Base-by-base conservation (phyloP, 202 grass and related monocot species). In the Eragrostis tef region DNA sequence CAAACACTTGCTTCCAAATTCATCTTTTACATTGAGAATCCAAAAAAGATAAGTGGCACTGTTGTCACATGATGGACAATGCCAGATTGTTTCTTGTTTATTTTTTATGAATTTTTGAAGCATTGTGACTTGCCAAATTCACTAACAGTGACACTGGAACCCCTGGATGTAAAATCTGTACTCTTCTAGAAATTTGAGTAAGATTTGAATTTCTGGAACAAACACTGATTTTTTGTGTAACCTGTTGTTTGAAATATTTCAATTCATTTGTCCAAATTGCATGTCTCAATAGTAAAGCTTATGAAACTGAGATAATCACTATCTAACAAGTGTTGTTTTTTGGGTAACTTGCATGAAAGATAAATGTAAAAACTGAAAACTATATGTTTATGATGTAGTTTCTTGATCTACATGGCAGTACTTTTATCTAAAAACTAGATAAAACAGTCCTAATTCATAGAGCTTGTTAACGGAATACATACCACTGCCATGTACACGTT, bases 321-420 rank as follows among this genome's bases (percentile, higher is more conserved):
- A 31, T 36, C 25, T 60, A 24, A 25, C 49, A 45, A 45, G 52
- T 45, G 20, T 48, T 67, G 11, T 36, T 70, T 22, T 3, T 9
- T 41, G 1, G 29, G 29, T 39, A 69, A 71, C 29, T 64, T 71
- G 74, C 65, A 29, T 68, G 47, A 60, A 64, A 20, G 17, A 80
- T 60, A 67, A 69, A 25, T 75, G 56, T 29, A 39, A 39, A 39
- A 39, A 4, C 34, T 39, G 44, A 63, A 69, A 50, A 87, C 16
- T 76, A 44, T 63, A 78, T 62, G 19, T 63, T 70, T 21, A 46
- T 49, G 43, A 42, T 48, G 39, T 84, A 69, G 42, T 75, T 74
- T 39, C n/a, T 46, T 17, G 78, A 41, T 41, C 50, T 65, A 67
- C 58, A 22, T 39, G 15, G 20, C 25, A n/a, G 47, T 75, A 49